A percentile compares a stretch with the other conserved stretches of the same genome.
Conservation (phyloP, 2,329 filamentous ascomycete genomes). For the Colletotrichum magnum region DNA sequence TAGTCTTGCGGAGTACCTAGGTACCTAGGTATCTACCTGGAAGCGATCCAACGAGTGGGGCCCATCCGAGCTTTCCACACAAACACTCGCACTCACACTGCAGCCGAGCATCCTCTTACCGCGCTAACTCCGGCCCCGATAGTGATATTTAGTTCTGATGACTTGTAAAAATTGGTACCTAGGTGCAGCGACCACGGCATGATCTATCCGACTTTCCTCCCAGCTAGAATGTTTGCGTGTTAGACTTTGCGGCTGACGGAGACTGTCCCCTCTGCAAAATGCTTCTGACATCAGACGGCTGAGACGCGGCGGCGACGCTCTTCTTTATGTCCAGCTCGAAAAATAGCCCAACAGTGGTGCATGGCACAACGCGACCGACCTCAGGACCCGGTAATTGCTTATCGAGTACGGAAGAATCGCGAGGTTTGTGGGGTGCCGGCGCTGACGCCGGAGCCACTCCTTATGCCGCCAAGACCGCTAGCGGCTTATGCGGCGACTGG, state of each 20-base stretch:
- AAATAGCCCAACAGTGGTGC: constrained; percentile 6
- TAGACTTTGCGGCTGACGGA: constrained; percentile 18
- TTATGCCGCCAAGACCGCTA: constrained; percentile 34
- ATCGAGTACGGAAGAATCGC: background rate
- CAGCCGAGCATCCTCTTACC: background rate
- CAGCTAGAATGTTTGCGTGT: background rate
- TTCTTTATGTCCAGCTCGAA: background rate
- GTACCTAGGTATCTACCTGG: too few relatives aligned
- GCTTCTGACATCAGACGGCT: constrained; percentile 16
- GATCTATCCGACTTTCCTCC: background rate
- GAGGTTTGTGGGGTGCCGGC: background rate
- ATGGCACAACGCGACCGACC: constrained; percentile 2
- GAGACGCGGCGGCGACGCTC: constrained; percentile 6
- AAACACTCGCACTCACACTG: too few relatives aligned
- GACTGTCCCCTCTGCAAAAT: background rate
- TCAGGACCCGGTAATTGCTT: background rate
- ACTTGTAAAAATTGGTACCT: too few relatives aligned
- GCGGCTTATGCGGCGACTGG: constrained; percentile 34
- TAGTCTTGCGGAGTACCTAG: too few relatives aligned
- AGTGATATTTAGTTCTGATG: background rate
- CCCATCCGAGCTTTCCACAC: too few relatives aligned
- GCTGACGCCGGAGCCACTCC: constrained; percentile 12
- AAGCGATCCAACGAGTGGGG: too few relatives aligned
- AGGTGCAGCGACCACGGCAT: too few relatives aligned
- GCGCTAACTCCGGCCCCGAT: constrained; percentile 1